phyloP scores from a whole-genome alignment of 139 green algal genomes.

The Edaphochlamys debaryana region DNA sequence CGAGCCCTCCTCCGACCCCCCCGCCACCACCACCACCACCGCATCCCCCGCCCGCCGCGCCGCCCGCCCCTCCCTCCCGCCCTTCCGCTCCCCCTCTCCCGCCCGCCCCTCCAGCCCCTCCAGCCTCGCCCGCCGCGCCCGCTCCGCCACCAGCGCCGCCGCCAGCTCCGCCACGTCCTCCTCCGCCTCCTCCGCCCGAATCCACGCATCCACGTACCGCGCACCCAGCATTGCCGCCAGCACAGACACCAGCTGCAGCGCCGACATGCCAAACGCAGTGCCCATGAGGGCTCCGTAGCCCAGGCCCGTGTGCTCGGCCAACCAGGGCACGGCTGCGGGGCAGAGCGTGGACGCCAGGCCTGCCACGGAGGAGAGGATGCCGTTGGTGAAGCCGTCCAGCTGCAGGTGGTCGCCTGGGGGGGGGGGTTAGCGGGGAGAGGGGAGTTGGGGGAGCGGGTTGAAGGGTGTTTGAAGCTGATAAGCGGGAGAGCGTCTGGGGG shows the following conservation, averaged over 20 bases:
- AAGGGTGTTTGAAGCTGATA: neutral
- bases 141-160: neutral
- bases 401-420: constrained; percentile 16
- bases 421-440: too few species aligned
- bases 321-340: constrained; percentile 34
- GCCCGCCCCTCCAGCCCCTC: too few species aligned
- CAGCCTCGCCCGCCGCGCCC: too few species aligned
- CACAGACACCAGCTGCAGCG: constrained; percentile 22
- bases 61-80: too few species aligned
- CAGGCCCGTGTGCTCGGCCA: constrained; percentile 24
- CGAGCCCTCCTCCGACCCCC: too few species aligned
- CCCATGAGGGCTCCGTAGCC: neutral
- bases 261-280: neutral
- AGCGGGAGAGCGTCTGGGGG: too few species aligned
- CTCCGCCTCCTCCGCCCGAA: neutral
- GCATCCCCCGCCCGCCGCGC: too few species aligned
- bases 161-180: neutral
- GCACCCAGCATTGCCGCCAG: neutral
- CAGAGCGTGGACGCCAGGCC: constrained; percentile 35
- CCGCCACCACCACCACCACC: too few species aligned
- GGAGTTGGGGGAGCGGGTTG: neutral
- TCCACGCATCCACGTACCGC: constrained; percentile 31
- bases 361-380: constrained; percentile 26
- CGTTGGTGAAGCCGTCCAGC: constrained; percentile 44
- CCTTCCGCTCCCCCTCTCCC: too few species aligned